Conservation (phyloP, 352 stramenopile genomes). For the Globisporangium paddicum region DNA sequence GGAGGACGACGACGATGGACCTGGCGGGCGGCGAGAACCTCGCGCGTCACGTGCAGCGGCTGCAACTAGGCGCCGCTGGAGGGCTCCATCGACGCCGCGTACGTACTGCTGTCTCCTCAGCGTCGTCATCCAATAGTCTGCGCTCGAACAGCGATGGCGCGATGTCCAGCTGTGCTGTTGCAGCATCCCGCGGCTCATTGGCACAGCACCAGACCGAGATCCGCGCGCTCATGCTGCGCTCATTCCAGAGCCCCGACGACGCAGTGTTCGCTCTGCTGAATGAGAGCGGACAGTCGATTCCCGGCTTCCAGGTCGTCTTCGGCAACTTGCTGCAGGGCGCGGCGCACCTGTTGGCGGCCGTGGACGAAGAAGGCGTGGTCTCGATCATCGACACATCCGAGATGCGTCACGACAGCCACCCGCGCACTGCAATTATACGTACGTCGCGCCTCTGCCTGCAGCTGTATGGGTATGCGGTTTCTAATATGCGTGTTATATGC, state of each 20-base stretch:
- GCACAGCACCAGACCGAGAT: slow-evolving; percentile 16
- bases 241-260: slow-evolving; percentile 24
- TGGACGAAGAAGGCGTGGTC: slow-evolving; percentile 55
- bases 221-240: slow-evolving; percentile 22
- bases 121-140: background rate
- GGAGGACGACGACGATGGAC: background rate
- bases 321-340: slow-evolving; percentile 14
- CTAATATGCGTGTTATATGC: too few species aligned
- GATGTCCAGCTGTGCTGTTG: background rate
- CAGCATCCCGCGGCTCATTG: background rate
- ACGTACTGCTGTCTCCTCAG: background rate
- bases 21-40: slow-evolving; percentile 17
- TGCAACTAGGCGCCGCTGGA: slow-evolving; percentile 30
- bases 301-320: slow-evolving; percentile 56
- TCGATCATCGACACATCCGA: slow-evolving; percentile 34
- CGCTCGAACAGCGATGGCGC: background rate
- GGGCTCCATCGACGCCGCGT: slow-evolving; percentile 14
- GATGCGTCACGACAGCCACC: background rate
- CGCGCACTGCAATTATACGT: slow-evolving; percentile 8
- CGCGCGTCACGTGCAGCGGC: slow-evolving; percentile 25
- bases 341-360: slow-evolving; percentile 30
- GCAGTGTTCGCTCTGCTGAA: slow-evolving; percentile 11
- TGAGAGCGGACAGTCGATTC: slow-evolving; percentile 14
- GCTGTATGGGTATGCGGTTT: too few species aligned
- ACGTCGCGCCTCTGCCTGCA: background rate